Percentiles rank a stretch among this genome's conserved stretches.
Conservation (phyloP, 352 stramenopile species). For the Detonula confervacea region DNA sequence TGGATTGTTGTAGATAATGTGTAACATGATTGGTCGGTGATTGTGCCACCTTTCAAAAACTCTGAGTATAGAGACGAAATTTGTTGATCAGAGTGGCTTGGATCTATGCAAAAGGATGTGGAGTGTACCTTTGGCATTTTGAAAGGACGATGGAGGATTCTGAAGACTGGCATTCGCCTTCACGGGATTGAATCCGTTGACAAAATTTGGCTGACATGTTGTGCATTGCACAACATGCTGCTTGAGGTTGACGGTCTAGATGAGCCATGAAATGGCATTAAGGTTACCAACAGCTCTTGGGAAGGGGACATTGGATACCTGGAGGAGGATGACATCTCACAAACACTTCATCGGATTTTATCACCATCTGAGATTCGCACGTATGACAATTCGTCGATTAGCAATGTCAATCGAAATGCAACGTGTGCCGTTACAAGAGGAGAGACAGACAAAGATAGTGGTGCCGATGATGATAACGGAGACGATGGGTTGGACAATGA, state of each 20-base stretch:
- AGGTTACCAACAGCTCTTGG: not conserved
- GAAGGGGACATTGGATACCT: constrained; percentile 4
- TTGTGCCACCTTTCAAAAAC: constrained; percentile 11
- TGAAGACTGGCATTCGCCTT: constrained; percentile 26
- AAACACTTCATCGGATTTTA: not conserved
- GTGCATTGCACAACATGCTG: constrained; percentile 52
- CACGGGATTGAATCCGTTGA: constrained; percentile 9
- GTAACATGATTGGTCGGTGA: constrained; percentile 10
- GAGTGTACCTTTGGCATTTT: too few species aligned
- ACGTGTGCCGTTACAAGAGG: too few species aligned
- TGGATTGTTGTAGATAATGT: constrained; percentile 23
- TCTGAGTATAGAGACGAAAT: not conserved
- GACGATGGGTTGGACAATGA: not conserved
- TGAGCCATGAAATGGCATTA: not conserved
- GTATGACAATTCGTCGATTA: not conserved
- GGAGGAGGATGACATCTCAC: not conserved
- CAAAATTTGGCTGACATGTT: constrained; percentile 29
- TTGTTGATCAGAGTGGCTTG: constrained; percentile 2
- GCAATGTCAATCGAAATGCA: not conserved
- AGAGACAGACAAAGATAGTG: too few species aligned
- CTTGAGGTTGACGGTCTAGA: constrained; percentile 32
- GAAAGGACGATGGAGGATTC: constrained; percentile 32
- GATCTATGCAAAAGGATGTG: too few species aligned
- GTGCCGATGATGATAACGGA: not conserved
- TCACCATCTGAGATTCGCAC: not conserved